Conservation (phyloP, 108 stramenopile genomes). For the Bacterosira constricta region DNA sequence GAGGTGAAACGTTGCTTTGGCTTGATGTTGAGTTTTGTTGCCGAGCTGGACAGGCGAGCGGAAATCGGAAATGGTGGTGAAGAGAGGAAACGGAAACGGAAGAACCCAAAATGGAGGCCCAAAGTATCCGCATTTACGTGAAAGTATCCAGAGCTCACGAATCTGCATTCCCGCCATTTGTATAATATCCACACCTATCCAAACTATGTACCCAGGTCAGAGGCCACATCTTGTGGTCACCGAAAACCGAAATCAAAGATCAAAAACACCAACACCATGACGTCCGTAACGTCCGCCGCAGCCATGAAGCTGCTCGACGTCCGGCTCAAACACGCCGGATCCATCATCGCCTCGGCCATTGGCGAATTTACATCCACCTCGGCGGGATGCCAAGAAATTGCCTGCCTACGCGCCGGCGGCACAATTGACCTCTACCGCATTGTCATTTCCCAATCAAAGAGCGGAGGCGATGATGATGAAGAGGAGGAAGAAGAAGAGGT, state of each 20-base stretch:
- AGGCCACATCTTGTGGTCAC: no score
- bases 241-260: no score
- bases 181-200: no score
- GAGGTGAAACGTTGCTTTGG: neutral
- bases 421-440: constrained; percentile 73
- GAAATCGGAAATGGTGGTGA: neutral
- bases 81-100: no score
- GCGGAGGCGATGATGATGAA: constrained; percentile 25
- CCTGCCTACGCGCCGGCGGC: constrained; percentile 68
- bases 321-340: constrained; percentile 67
- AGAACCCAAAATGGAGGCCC: no score
- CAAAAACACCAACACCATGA: constrained; percentile 27
- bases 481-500: constrained; percentile 54
- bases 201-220: no score
- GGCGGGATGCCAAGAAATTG: constrained; percentile 56
- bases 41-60: no score
- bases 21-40: neutral
- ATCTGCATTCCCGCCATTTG: no score
- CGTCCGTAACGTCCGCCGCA: constrained; percentile 41
- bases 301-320: constrained; percentile 78
- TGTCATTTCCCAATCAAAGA: constrained; percentile 11
- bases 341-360: constrained; percentile 59
- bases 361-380: constrained; percentile 66
- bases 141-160: no score
- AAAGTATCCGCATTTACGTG: no score